Percentiles rank a stretch among this genome's conserved stretches.
Evolutionary conservation across 495 filamentous ascomycete species (phyloP).

Genomic region (Aspergillus kassunensis): DNA sequence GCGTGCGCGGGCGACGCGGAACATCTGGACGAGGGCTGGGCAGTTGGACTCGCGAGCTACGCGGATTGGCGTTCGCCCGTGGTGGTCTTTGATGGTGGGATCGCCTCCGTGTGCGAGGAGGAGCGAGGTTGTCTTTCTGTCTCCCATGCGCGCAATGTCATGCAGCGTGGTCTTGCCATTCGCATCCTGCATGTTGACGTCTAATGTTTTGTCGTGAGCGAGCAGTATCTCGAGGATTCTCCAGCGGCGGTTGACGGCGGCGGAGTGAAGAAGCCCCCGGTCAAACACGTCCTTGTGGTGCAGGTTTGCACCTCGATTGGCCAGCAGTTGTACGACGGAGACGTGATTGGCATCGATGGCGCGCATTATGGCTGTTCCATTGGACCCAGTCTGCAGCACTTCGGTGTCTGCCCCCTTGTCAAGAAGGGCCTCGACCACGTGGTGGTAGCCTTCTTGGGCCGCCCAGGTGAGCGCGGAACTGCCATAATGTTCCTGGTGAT

Average conservation of each 20-base stretch:
- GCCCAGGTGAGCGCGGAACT: background rate
- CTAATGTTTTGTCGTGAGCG: background rate
- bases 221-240: slow-evolving; percentile 3
- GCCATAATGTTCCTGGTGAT: background rate
- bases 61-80: slow-evolving; percentile 7
- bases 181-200: slow-evolving; percentile 7
- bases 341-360: slow-evolving; percentile 1
- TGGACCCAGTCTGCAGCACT: background rate
- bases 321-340: slow-evolving; percentile 2
- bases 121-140: background rate
- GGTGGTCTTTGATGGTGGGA: slow-evolving; percentile 7
- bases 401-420: slow-evolving; percentile 3
- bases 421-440: slow-evolving; percentile 1
- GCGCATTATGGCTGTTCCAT: slow-evolving; percentile 5
- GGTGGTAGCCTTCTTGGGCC: background rate
- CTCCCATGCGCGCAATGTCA: background rate
- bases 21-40: background rate
- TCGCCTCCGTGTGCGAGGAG: slow-evolving; percentile 7
- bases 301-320: background rate
- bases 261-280: slow-evolving; percentile 1
- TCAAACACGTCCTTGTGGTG: slow-evolving; percentile 11
- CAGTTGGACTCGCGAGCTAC: slow-evolving; percentile 3
- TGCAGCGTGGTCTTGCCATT: slow-evolving; percentile 9
- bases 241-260: background rate
- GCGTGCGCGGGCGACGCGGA: background rate